phyloP scores from a whole-genome alignment of 768 basidiomycete species.

The Megacollybia marginata region DNA sequence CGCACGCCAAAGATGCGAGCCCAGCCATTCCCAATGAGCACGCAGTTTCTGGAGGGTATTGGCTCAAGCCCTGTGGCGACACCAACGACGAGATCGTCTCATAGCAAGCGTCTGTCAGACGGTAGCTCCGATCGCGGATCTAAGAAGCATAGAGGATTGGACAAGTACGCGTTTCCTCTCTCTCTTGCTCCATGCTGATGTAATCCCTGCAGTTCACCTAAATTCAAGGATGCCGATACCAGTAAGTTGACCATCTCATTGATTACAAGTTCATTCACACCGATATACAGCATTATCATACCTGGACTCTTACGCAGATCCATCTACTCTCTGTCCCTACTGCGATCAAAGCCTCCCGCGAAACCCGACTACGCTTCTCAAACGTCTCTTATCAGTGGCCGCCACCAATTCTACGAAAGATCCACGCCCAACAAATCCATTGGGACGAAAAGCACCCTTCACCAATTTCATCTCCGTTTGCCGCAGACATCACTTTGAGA shows the following conservation, averaged over 20 bases:
- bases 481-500: slow-evolving; percentile 75
- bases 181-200: slow-evolving; percentile 6
- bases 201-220: not conserved
- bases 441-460: slow-evolving; percentile 52
- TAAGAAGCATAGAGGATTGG: slow-evolving; percentile 26
- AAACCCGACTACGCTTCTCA: slow-evolving; percentile 51
- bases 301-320: slow-evolving; percentile 46
- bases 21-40: not conserved
- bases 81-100: not conserved
- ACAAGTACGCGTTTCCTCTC: slow-evolving; percentile 2
- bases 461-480: slow-evolving; percentile 60
- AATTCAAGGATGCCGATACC: slow-evolving; percentile 7
- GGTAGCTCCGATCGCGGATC: slow-evolving; percentile 17
- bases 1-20: not conserved
- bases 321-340: slow-evolving; percentile 69
- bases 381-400: slow-evolving; percentile 43
- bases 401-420: slow-evolving; percentile 49
- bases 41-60: not conserved
- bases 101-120: slow-evolving; percentile 22
- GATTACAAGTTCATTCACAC: slow-evolving; percentile 5
- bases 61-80: not conserved
- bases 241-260: slow-evolving; percentile 39
- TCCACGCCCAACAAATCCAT: slow-evolving; percentile 60
- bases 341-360: slow-evolving; percentile 67
- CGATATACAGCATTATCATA: slow-evolving; percentile 31